Percentiles rank a stretch among this genome's conserved stretches.
phyloP scores from a whole-genome alignment of 78 protist species.

The Polysphondylium violaceum region DNA sequence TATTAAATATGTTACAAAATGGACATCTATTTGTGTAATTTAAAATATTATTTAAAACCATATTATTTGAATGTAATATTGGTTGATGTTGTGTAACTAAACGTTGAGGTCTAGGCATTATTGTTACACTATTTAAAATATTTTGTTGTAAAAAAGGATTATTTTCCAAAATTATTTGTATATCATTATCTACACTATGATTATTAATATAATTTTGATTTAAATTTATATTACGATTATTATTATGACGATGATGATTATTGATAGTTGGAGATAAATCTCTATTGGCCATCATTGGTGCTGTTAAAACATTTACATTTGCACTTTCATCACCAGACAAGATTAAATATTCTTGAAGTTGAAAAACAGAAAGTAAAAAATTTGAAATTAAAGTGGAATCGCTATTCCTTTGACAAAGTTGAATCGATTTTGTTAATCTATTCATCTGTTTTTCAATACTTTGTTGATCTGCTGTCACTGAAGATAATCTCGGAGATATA shows the following conservation, averaged over 20 bases:
- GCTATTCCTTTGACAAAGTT: constrained; percentile 2
- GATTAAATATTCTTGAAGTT: constrained; percentile 54
- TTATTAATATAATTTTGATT: background rate
- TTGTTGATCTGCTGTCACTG: constrained; percentile 1
- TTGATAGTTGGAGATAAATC: background rate
- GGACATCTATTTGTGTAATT: constrained; percentile 22
- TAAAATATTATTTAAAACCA: background rate
- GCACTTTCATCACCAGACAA: constrained; percentile 32
- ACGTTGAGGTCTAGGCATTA: background rate
- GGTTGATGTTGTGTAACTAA: background rate
- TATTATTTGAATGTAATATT: too few species aligned
- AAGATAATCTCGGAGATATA: too few species aligned
- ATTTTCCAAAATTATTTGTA: background rate
- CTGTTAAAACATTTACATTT: background rate
- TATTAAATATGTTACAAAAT: constrained; percentile 15
- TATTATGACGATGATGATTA: background rate
- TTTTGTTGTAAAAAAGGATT: constrained; percentile 6
- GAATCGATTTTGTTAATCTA: constrained; percentile 4
- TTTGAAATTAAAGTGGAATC: background rate
- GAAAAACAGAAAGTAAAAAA: constrained; percentile 36
- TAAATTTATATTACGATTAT: background rate
- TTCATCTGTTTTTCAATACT: constrained; percentile 8
- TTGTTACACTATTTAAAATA: background rate
- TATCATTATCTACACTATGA: background rate
- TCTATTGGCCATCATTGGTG: background rate